Evolutionary conservation across 116 monocot genomes (phyloP).

Genomic region (Iris pallida): DNA sequence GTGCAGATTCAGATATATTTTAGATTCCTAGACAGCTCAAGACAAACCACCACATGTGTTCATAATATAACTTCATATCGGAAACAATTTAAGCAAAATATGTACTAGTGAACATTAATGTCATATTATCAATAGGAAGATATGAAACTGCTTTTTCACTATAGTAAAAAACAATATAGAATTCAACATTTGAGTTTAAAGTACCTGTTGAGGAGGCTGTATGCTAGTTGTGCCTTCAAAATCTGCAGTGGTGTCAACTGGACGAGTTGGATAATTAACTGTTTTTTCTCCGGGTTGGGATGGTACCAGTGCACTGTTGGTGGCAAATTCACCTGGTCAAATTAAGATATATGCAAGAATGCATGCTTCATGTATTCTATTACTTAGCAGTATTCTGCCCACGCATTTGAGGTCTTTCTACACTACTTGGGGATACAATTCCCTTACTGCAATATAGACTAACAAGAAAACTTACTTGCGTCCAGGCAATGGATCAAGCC

Average conservation of each 20-base stretch:
- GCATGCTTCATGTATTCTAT: constrained; percentile 10
- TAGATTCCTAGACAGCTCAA: not conserved
- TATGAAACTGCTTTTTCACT: not conserved
- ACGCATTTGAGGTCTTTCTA: not conserved
- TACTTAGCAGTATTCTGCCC: not conserved
- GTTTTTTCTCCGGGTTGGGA: constrained; percentile 76
- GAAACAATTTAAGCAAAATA: too few species aligned
- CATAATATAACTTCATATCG: too few species aligned
- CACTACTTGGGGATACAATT: not conserved
- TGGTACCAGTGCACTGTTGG: constrained; percentile 70
- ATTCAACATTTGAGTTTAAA: constrained; percentile 3
- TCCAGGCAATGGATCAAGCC: constrained; percentile 91
- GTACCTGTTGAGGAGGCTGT: constrained; percentile 81
- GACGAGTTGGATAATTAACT: constrained; percentile 79
- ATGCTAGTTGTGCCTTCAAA: constrained; percentile 89
- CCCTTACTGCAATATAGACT: not conserved
- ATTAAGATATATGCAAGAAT: constrained; percentile 6
- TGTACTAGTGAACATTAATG: not conserved
- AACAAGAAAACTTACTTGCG: constrained; percentile 66
- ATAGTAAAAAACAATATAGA: not conserved
- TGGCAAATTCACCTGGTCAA: constrained; percentile 21
- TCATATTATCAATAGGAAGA: too few species aligned
- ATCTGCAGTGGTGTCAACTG: constrained; percentile 87
- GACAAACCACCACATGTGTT: not conserved
- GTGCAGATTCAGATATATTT: not conserved